phyloP scores from a whole-genome alignment of 148 eudicot genomes.

The Rhododendron kiyosumense region DNA sequence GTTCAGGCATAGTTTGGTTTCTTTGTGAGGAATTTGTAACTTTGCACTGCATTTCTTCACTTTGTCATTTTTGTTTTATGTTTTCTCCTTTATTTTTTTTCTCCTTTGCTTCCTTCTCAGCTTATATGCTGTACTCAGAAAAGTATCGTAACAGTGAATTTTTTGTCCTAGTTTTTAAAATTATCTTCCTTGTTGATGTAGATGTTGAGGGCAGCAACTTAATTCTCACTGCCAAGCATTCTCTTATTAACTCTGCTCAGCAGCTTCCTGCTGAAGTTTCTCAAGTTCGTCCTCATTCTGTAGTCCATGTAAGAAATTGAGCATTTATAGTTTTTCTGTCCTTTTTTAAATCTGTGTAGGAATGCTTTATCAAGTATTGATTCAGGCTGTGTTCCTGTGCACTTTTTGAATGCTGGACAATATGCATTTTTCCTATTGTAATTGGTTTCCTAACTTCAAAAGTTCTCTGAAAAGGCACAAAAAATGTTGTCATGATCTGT shows the following conservation, averaged over 20 bases:
- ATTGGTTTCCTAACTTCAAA: background rate
- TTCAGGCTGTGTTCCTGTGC: background rate
- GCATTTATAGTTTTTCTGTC: background rate
- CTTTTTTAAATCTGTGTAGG: background rate
- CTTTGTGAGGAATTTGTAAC: background rate
- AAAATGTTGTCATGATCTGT: background rate
- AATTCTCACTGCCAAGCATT: constrained; percentile 74
- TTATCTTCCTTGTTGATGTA: constrained; percentile 18
- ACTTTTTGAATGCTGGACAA: background rate
- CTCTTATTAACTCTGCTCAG: constrained; percentile 58
- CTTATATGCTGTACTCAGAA: background rate
- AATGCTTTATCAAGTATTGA: background rate
- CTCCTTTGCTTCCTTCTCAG: background rate
- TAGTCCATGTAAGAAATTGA: constrained; percentile 58
- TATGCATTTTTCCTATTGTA: background rate
- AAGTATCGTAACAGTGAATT: background rate
- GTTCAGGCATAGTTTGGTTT: background rate
- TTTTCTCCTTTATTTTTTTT: background rate
- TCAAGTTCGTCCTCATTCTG: constrained; percentile 48
- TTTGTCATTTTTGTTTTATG: background rate
- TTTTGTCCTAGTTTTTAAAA: background rate
- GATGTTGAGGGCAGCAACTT: constrained; percentile 75
- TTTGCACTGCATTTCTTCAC: background rate
- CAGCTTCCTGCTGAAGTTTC: constrained; percentile 60
- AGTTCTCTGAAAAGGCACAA: background rate